Evolutionary conservation across 73 alveolate species (phyloP).

Genomic region (Tetrahymena malaccensis): DNA sequence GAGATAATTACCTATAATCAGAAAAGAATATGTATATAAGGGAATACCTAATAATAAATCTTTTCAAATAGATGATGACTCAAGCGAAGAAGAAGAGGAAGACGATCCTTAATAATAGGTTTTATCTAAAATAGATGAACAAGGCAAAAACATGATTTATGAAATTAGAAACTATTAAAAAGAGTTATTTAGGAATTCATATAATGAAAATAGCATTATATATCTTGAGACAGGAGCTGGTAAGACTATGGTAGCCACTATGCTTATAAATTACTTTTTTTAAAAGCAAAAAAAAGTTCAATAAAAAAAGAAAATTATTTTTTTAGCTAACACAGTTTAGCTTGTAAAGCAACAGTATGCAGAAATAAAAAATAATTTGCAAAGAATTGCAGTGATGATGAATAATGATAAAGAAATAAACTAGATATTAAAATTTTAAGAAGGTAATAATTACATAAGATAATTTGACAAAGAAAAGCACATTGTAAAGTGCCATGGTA

Average conservation of each 20-base stretch:
- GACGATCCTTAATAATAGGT: not conserved
- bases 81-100: not conserved
- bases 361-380: not conserved
- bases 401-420: not conserved
- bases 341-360: slow-evolving; percentile 1
- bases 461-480: not conserved
- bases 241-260: slow-evolving; percentile 21
- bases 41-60: not conserved
- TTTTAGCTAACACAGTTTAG: slow-evolving; percentile 22
- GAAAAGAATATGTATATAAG: not conserved
- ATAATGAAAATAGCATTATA: slow-evolving; percentile 11
- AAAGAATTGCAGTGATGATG: slow-evolving; percentile 3
- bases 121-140: not conserved
- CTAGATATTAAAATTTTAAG: not conserved
- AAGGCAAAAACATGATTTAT: not conserved
- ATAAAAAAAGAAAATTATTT: slow-evolving; percentile 7
- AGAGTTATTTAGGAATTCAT: not conserved
- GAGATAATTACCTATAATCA: not conserved
- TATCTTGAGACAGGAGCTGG: slow-evolving; percentile 33
- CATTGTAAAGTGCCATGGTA: not conserved
- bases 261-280: slow-evolving; percentile 22
- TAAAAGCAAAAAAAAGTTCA: not conserved
- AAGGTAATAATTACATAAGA: not conserved
- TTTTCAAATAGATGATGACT: not conserved
- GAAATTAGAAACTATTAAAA: not conserved